Evolutionary conservation across 2,329 filamentous ascomycete genomes (phyloP).

Genomic region (Neonectria faginata): DNA sequence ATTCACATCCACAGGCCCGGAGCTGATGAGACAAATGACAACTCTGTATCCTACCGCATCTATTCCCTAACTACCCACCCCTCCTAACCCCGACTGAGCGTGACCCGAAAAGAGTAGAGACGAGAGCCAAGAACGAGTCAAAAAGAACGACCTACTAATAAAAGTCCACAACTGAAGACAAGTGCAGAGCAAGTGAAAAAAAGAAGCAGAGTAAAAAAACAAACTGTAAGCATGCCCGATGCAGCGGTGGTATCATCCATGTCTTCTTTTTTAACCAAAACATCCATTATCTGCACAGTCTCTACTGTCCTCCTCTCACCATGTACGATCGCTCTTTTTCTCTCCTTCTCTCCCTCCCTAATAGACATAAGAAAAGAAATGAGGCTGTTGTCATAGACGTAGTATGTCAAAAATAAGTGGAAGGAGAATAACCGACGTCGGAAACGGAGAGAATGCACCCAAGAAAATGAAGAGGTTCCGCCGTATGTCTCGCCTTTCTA

Average conservation of each 20-base stretch:
- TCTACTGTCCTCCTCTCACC: conserved; percentile 22
- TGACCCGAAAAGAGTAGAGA: conserved; percentile 39
- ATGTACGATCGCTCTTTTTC: conserved; percentile 5
- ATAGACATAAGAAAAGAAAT: conserved; percentile 38
- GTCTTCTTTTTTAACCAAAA: conserved; percentile 48
- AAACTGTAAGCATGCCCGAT: conserved; percentile 51
- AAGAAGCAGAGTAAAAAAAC: conserved; percentile 38
- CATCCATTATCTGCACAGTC: conserved; percentile 44
- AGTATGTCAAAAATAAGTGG: conserved; percentile 40
- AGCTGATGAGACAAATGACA: conserved; percentile 23
- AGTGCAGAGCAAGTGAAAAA: conserved; percentile 31
- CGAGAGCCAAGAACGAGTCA: conserved; percentile 31
- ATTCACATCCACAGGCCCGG: conserved; percentile 9
- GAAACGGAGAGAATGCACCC: conserved; percentile 27
- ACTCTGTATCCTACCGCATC: conserved; percentile 45
- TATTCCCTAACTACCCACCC: conserved; percentile 38
- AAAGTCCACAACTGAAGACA: conserved; percentile 23
- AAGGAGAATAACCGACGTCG: conserved; percentile 35
- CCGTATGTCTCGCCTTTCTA: conserved; percentile 46
- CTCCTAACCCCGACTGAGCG: conserved; percentile 32
- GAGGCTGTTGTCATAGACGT: conserved; percentile 40
- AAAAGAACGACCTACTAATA: conserved; percentile 29
- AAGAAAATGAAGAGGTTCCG: conserved; percentile 36
- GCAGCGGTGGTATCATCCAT: conserved; percentile 59
- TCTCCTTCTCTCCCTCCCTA: conserved; percentile 23